Percentiles rank a stretch among this genome's conserved stretches.
These are phyloP conservation scores for Fusarium transvaalense DNA, from an alignment of 2,329 filamentous ascomycete genomes.

Conservation along the genomic window DNA sequence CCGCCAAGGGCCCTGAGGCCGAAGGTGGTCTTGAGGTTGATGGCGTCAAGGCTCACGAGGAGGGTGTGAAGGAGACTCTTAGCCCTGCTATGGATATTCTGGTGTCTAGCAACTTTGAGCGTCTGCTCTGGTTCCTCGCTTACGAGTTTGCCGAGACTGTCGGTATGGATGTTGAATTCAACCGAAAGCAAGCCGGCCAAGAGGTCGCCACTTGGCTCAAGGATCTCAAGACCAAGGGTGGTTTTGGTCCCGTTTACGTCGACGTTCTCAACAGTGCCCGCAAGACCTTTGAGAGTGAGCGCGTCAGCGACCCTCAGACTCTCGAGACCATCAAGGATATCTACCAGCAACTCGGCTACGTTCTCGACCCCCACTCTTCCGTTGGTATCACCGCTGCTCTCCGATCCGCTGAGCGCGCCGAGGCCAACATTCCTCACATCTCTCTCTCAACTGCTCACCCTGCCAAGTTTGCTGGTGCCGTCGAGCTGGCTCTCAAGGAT, in stretches of 20 bases:
- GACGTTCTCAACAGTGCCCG: conserved; percentile 79
- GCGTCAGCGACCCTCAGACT: conserved; percentile 75
- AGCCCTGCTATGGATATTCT: conserved; percentile 98
- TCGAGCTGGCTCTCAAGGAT: conserved; percentile 80
- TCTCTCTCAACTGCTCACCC: conserved; percentile 94
- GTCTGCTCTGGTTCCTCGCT: conserved; percentile 92
- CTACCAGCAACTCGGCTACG: conserved; percentile 75
- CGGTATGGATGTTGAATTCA: conserved; percentile 74
- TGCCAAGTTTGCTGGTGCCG: conserved; percentile 91
- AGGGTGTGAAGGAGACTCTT: conserved; percentile 89
- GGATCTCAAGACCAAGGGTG: conserved; percentile 82
- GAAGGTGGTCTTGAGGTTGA: conserved; percentile 74
- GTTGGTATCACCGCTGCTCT: conserved; percentile 84
- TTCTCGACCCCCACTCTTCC: conserved; percentile 93
- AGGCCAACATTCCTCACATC: conserved; percentile 74
- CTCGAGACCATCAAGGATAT: conserved; percentile 71
- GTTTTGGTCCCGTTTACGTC: conserved; percentile 81
- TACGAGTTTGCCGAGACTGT: conserved; percentile 74
- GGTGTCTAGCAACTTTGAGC: conserved; percentile 96
- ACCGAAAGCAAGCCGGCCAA: conserved; percentile 77
- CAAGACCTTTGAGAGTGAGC: conserved; percentile 84
- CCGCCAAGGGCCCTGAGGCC: conserved; percentile 68
- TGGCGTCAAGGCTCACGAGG: conserved; percentile 72
- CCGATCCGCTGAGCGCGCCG: conserved; percentile 72
- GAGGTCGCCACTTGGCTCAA: conserved; percentile 83